These are phyloP conservation scores for Acanthamoeba castellanii DNA, from an alignment of 208 protist genomes.

Conservation along the genomic window DNA sequence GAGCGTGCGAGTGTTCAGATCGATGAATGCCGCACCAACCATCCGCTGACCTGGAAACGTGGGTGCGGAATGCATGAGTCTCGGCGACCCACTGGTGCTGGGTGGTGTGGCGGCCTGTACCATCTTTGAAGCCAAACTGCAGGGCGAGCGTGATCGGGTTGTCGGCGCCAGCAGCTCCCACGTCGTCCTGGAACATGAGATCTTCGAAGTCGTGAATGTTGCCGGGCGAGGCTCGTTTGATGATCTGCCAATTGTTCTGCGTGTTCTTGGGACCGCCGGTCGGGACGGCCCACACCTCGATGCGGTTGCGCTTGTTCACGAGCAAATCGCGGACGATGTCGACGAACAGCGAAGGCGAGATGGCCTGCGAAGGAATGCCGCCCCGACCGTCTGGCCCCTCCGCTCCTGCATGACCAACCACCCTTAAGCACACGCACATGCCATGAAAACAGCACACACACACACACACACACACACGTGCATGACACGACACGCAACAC, in stretches of 20 bases:
- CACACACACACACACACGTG: no score
- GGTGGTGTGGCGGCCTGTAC: not conserved
- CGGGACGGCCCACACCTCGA: constrained; percentile 77
- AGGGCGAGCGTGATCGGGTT: constrained; percentile 85
- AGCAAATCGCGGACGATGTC: constrained; percentile 77
- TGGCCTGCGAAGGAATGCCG: constrained; percentile 72
- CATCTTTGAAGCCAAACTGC: constrained; percentile 58
- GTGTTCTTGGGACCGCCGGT: constrained; percentile 4
- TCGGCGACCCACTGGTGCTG: not conserved
- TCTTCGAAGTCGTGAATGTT: constrained; percentile 89
- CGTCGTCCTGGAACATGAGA: constrained; percentile 76
- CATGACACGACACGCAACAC: no score
- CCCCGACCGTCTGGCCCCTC: constrained; percentile 22
- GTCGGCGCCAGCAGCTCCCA: not conserved
- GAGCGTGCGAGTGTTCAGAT: constrained; percentile 81
- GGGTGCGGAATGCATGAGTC: not conserved
- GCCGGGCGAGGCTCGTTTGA: constrained; percentile 83
- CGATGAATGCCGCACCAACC: constrained; percentile 87
- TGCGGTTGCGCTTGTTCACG: constrained; percentile 70
- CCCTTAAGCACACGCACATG: not conserved
- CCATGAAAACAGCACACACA: not conserved
- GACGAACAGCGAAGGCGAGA: constrained; percentile 75
- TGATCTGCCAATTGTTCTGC: constrained; percentile 71
- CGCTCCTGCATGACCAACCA: not conserved
- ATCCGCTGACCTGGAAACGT: not conserved